Evolutionary conservation across 2,329 filamentous ascomycete genomes (phyloP).

Genomic region (Aspergillus unguis): DNA sequence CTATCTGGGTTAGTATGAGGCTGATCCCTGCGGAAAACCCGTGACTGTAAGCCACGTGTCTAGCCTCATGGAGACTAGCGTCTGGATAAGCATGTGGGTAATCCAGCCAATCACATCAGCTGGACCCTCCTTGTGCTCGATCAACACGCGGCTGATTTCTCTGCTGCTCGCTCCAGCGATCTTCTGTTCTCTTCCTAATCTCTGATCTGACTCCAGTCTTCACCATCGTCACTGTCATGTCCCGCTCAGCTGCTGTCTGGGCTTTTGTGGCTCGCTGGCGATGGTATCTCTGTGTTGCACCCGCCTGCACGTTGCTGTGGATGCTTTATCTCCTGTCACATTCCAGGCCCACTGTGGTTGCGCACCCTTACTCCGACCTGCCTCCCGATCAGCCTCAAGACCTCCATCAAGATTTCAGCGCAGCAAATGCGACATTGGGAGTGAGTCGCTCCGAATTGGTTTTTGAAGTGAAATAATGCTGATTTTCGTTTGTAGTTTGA

Average conservation of each 20-base stretch:
- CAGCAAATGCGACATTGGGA: conserved; percentile 10
- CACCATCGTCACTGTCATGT: background rate
- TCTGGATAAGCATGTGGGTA: no score
- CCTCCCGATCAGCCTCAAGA: no score
- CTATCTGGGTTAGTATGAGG: no score
- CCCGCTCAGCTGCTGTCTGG: background rate
- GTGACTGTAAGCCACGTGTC: no score
- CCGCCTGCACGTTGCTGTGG: background rate
- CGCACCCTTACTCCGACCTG: background rate
- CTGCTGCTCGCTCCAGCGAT: no score
- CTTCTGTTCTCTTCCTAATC: background rate
- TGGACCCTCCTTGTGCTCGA: no score
- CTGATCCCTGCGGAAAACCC: no score
- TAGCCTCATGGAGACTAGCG: no score
- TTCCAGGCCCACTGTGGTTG: background rate
- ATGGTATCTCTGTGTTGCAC: conserved; percentile 5
- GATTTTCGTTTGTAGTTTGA: conserved; percentile 16
- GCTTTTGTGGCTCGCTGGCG: conserved; percentile 5
- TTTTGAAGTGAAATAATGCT: background rate
- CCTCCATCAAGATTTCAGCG: background rate
- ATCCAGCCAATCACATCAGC: no score
- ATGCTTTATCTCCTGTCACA: background rate
- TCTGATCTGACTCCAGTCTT: background rate
- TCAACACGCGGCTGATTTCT: no score
- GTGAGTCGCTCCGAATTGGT: background rate